These are phyloP conservation scores for Meira nashicola DNA, from an alignment of 1,284 basidiomycete genomes.

Conservation along the genomic window DNA sequence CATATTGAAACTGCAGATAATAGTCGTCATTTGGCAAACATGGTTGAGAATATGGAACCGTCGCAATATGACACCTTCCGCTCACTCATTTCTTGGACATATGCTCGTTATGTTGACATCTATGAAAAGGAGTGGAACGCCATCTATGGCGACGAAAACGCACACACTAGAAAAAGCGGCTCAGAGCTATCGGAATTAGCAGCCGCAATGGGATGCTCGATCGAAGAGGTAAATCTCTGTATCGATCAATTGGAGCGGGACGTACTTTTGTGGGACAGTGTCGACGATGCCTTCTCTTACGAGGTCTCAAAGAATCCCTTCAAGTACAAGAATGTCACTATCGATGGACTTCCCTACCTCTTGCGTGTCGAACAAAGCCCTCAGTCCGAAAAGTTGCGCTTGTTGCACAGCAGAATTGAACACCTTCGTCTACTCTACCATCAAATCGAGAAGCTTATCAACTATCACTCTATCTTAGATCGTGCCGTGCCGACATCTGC, in stretches of 20 bases:
- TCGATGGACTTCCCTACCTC: slow-evolving; percentile 3
- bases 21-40: slow-evolving; percentile 2
- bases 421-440: neutral
- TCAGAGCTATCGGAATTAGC: neutral
- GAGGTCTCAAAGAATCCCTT: neutral
- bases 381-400: neutral
- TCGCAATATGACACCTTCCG: slow-evolving; percentile 1
- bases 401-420: neutral
- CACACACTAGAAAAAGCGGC: neutral
- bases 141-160: slow-evolving; percentile 1
- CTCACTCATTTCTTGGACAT: slow-evolving; percentile 5
- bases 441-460: slow-evolving; percentile 5
- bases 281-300: neutral
- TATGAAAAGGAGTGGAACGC: slow-evolving; percentile 2
- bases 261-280: neutral
- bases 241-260: neutral
- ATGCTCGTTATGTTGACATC: neutral
- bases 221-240: neutral
- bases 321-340: slow-evolving; percentile 2
- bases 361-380: neutral
- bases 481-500: neutral
- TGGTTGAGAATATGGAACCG: slow-evolving; percentile 5
- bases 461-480: neutral
- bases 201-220: neutral
- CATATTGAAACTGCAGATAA: no score